Conservation (phyloP, 495 filamentous ascomycete genomes). For the Penicillium samsonianum region DNA sequence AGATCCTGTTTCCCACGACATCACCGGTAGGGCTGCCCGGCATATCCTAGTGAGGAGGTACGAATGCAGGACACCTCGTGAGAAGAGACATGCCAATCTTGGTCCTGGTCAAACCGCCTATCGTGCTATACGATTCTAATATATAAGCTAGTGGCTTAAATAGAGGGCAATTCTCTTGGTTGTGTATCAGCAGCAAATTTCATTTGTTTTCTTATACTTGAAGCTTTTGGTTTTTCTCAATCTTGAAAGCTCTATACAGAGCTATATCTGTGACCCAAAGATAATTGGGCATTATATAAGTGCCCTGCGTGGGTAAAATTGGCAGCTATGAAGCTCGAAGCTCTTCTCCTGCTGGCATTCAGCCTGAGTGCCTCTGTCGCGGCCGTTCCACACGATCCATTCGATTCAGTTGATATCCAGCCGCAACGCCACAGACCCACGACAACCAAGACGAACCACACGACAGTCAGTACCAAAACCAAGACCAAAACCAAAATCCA, state of each 20-base stretch:
- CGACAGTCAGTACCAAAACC: conserved; percentile 3
- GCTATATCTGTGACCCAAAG: not conserved
- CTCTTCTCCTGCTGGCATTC: not conserved
- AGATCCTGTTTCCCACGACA: not conserved
- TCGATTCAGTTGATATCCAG: not conserved
- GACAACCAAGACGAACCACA: not conserved
- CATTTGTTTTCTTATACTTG: not conserved
- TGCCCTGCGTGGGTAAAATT: not conserved
- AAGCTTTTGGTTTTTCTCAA: not conserved
- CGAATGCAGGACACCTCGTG: conserved; percentile 8
- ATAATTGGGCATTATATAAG: not conserved
- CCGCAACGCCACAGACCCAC: not conserved
- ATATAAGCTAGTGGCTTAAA: not conserved
- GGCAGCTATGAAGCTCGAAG: conserved; percentile 3
- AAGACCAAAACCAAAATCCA: not conserved
- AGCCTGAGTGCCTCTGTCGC: conserved; percentile 2
- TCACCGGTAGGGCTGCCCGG: conserved; percentile 1
- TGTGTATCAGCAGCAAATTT: not conserved
- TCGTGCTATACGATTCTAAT: not conserved
- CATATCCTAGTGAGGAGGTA: conserved; percentile 12
- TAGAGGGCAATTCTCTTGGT: conserved; percentile 1
- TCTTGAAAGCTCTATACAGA: conserved; percentile 1
- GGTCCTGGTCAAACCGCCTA: not conserved
- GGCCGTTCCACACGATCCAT: not conserved
- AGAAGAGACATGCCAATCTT: not conserved